Evolutionary conservation across 805 yeast species (phyloP).

Genomic region (Barnettozyma vustinii): DNA sequence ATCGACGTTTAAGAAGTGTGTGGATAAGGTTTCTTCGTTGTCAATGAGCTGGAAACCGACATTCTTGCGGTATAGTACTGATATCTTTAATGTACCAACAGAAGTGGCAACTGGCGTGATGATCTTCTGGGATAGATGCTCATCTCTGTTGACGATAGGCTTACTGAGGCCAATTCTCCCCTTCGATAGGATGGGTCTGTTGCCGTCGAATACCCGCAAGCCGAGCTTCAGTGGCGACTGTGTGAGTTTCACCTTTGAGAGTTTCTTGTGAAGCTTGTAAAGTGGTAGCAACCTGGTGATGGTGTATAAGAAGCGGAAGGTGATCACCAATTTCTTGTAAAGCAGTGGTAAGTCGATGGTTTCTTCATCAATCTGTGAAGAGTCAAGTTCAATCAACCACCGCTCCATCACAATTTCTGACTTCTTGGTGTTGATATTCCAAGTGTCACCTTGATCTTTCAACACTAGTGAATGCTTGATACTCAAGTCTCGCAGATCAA

Average conservation of each 20-base stretch:
- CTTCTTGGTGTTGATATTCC: conserved; percentile 59
- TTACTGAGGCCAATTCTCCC: conserved; percentile 84
- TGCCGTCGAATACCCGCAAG: conserved; percentile 68
- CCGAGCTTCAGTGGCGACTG: conserved; percentile 43
- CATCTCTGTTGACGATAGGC: conserved; percentile 38
- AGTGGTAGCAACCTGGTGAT: conserved; percentile 66
- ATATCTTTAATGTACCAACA: conserved; percentile 64
- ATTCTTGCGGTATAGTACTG: conserved; percentile 76
- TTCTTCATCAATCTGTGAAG: conserved; percentile 30
- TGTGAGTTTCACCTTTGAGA: conserved; percentile 33
- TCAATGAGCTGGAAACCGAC: conserved; percentile 62
- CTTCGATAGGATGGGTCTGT: conserved; percentile 68
- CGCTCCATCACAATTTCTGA: conserved; percentile 89
- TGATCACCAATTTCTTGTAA: conserved; percentile 67
- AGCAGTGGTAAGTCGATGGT: conserved; percentile 57
- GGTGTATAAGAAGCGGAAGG: conserved; percentile 71
- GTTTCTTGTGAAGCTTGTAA: conserved; percentile 46
- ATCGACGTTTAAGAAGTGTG: conserved; percentile 50
- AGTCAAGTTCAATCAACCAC: conserved; percentile 83
- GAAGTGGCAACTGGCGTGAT: conserved; percentile 72
- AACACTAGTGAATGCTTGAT: conserved; percentile 55
- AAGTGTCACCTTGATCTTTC: conserved; percentile 46
- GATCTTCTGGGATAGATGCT: conserved; percentile 56
- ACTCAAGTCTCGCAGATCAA: conserved; percentile 57
- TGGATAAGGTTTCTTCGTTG: conserved; percentile 57